phyloP scores from a whole-genome alignment of 139 green algal genomes.

The Pseudopediastrum boryanum region DNA sequence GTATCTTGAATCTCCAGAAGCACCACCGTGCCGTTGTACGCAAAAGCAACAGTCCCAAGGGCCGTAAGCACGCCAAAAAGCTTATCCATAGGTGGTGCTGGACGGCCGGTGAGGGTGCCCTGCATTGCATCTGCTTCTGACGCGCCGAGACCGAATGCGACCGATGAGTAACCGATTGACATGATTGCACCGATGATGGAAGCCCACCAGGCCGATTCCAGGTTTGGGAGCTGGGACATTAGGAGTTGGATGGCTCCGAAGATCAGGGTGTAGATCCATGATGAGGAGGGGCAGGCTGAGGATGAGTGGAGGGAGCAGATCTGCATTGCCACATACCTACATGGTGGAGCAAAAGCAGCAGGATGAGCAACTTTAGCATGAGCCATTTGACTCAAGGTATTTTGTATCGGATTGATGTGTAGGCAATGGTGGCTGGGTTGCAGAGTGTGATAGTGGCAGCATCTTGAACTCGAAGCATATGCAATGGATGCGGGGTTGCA shows the following conservation, averaged over 20 bases:
- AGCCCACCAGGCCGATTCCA: slow-evolving; percentile 52
- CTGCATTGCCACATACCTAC: slow-evolving; percentile 15
- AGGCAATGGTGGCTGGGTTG: neutral
- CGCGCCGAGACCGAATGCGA: slow-evolving; percentile 49
- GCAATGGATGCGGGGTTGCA: no score
- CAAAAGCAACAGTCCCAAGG: neutral
- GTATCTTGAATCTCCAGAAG: slow-evolving; percentile 5
- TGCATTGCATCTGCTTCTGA: neutral
- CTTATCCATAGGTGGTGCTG: slow-evolving; percentile 5
- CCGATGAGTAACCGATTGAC: slow-evolving; percentile 51
- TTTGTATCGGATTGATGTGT: neutral
- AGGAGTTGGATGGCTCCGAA: slow-evolving; percentile 35
- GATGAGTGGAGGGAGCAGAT: neutral
- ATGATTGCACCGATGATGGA: slow-evolving; percentile 49
- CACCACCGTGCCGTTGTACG: neutral
- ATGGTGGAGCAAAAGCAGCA: neutral
- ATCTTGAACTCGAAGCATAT: no score
- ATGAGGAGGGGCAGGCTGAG: neutral
- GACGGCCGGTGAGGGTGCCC: slow-evolving; percentile 3
- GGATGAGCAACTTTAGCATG: neutral
- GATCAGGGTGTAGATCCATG: neutral
- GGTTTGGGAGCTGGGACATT: slow-evolving; percentile 37
- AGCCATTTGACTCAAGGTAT: neutral
- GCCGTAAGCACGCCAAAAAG: neutral
- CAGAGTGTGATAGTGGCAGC: neutral